phyloP scores from a whole-genome alignment of 305 asterid species.

The Fraxinus nigra region DNA sequence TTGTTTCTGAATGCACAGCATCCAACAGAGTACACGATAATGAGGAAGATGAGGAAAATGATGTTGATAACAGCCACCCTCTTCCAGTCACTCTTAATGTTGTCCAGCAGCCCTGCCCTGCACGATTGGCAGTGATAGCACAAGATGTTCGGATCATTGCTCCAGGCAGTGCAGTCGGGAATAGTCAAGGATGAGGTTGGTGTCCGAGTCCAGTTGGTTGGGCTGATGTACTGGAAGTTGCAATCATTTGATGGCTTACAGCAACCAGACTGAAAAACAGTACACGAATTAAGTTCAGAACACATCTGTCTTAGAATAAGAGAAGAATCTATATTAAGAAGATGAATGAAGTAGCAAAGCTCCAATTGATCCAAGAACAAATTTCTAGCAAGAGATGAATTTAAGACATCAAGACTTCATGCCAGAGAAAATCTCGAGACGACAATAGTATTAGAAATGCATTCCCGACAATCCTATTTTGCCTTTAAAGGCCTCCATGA shows the following conservation, averaged over 20 bases:
- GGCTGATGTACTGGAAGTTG: conserved; percentile 29
- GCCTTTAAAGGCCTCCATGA: neutral
- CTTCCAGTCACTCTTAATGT: conserved; percentile 27
- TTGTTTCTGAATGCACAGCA: conserved; percentile 39
- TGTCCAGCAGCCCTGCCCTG: conserved; percentile 36
- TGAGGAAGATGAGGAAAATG: conserved; percentile 27
- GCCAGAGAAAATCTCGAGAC: neutral
- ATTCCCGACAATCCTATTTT: neutral
- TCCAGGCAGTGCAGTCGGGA: conserved; percentile 35
- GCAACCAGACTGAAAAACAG: conserved; percentile 36
- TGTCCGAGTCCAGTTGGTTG: conserved; percentile 27
- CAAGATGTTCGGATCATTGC: conserved; percentile 26
- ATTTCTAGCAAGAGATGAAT: neutral
- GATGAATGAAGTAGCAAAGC: neutral
- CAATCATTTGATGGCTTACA: conserved; percentile 39
- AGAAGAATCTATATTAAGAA: neutral
- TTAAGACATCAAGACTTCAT: neutral
- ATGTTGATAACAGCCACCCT: conserved; percentile 30
- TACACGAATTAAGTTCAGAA: neutral
- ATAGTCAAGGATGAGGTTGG: neutral
- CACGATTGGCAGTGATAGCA: conserved; percentile 39
- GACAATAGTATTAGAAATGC: neutral
- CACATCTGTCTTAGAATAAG: neutral
- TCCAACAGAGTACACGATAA: conserved; percentile 31
- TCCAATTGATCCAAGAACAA: neutral